Evolutionary conservation across 805 yeast species (phyloP), one percentile per base, ranked within the genome.

Genomic region (Yarrowia hollandica): DNA sequence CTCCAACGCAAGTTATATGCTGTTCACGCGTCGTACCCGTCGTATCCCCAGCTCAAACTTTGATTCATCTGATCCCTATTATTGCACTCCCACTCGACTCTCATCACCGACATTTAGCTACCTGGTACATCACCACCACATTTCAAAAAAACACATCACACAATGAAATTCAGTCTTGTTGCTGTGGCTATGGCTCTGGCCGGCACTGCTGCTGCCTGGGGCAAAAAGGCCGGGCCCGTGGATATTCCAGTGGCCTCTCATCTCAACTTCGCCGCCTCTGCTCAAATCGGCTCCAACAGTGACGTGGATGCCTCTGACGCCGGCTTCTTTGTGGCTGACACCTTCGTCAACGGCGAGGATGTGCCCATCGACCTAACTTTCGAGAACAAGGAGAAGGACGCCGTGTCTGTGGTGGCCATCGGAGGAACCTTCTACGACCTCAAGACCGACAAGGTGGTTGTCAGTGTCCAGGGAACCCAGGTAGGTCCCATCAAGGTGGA

Each of bases 401-500:
- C 67, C 7, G 59, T 65, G 30, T 57, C 61, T 14, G 57, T 69
- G 37, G 66, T 64, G 0, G 68, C 63, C 12, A 57, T 61, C 37
- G 66, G 64, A 23, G 66, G 69, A 46, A 28, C 64, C 30, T 54
- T 68, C 62, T 60, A 58, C 61, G 62, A 62, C 44, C 31, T 44
- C 35, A 50, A 37, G 42, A 44, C 48, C 30, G 57, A 62, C 55
- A 46, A 52, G 54, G 26, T 48, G 6, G 61, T 56, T 14, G 35
- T 15, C 42, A 58, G 52, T 42, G 50, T 55, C 6, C 50, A 35
- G 25, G 61, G 61, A 22, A 55, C 84, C 64, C 74, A 71, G 16
- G 72, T 83, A 4, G 84, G 85, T 44, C 78, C 79, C 61, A 74
- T 70, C 15, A 65, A 67, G 18, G 82, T 89, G 69, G 74, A 74